Conservation (phyloP, 2,329 filamentous ascomycete species). For the Aspergillus brasiliensis region DNA sequence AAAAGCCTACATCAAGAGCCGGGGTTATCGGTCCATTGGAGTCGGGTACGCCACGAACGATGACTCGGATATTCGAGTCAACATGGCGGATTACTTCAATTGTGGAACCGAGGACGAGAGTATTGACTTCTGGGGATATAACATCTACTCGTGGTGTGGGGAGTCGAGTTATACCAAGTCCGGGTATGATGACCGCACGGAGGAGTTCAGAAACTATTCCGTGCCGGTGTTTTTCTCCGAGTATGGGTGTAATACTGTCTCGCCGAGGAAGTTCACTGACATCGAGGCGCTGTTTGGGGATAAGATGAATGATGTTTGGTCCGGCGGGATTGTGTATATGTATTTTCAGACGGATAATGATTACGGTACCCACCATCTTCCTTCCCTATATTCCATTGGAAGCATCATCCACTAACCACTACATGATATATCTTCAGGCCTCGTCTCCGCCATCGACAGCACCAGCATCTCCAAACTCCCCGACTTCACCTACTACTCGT, state of each 20-base stretch:
- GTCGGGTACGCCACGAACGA: constrained; percentile 96
- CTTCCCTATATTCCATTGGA: constrained; percentile 33
- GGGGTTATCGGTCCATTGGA: constrained; percentile 74
- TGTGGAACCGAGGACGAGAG: constrained; percentile 66
- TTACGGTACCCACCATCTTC: constrained; percentile 70
- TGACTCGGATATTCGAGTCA: constrained; percentile 74
- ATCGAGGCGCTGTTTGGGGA: constrained; percentile 75
- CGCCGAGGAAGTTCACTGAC: constrained; percentile 78
- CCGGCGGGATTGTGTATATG: constrained; percentile 95
- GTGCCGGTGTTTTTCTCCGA: constrained; percentile 97
- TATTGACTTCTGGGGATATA: constrained; percentile 99
- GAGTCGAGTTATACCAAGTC: constrained; percentile 74
- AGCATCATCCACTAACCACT: constrained; percentile 1
- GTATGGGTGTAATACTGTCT: constrained; percentile 84
- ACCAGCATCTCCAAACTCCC: constrained; percentile 65
- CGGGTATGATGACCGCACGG: constrained; percentile 75
- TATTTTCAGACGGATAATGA: constrained; percentile 60
- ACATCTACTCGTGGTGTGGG: constrained; percentile 99
- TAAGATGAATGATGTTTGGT: constrained; percentile 83
- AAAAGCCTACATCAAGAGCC: constrained; percentile 84
- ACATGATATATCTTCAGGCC: constrained; percentile 23
- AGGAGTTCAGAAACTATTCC: constrained; percentile 83
- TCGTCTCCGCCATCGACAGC: constrained; percentile 63
- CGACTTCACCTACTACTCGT: constrained; percentile 73
- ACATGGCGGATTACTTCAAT: constrained; percentile 91